Evolutionary conservation across 805 yeast species (phyloP).

Genomic region (Metschnikowia arizonensis): DNA sequence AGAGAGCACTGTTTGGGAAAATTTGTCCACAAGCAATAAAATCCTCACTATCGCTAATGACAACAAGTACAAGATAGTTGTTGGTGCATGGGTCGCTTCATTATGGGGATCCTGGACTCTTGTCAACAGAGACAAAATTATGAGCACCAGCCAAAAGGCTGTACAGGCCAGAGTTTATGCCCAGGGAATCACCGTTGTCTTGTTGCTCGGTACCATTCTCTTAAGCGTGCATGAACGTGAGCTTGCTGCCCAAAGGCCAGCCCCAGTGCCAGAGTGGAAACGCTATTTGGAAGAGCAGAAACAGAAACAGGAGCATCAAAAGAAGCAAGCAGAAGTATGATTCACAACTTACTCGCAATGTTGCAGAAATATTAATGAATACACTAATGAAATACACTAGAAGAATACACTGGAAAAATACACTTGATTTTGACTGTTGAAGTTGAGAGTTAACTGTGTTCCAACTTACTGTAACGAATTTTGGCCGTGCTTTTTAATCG

Average conservation of each 20-base stretch:
- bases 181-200: slow-evolving; percentile 70
- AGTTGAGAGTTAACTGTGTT: too few species aligned
- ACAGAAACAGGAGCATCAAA: background rate
- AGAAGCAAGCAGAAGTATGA: background rate
- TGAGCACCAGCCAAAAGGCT: slow-evolving; percentile 74
- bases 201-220: slow-evolving; percentile 66
- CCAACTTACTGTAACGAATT: too few species aligned
- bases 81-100: slow-evolving; percentile 76
- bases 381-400: background rate
- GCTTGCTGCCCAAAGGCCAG: slow-evolving; percentile 35
- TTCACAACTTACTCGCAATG: background rate
- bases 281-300: slow-evolving; percentile 25
- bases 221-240: slow-evolving; percentile 62
- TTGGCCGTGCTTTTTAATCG: too few species aligned
- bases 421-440: too few species aligned
- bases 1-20: slow-evolving; percentile 50
- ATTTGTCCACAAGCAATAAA: slow-evolving; percentile 47
- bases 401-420: too few species aligned
- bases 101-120: slow-evolving; percentile 73
- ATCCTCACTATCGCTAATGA: slow-evolving; percentile 44
- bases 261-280: slow-evolving; percentile 37
- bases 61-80: slow-evolving; percentile 63
- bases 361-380: background rate
- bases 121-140: slow-evolving; percentile 68
- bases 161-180: slow-evolving; percentile 92